Percentiles rank a stretch among this genome's conserved stretches.
Conservation (phyloP, 768 basidiomycete genomes). For the Strobilomyces echinocephalus region DNA sequence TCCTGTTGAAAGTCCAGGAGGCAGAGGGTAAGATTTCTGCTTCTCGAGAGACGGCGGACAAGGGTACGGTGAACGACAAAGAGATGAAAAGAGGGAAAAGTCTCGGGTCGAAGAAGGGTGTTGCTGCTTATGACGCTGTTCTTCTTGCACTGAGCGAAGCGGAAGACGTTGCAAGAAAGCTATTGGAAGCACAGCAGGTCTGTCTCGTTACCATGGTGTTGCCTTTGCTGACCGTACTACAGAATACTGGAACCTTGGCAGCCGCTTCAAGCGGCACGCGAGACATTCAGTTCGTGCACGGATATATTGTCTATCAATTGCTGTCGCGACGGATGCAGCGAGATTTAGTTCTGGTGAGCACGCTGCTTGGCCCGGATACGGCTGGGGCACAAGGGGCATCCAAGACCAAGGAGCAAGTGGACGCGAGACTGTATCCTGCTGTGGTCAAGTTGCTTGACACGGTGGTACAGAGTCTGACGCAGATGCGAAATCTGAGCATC, state of each 20-base stretch:
- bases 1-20: constrained; percentile 76
- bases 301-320: constrained; percentile 83
- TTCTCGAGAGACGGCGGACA: constrained; percentile 22
- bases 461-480: constrained; percentile 75
- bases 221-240: constrained; percentile 16
- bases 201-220: constrained; percentile 3
- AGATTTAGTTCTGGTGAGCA: constrained; percentile 74
- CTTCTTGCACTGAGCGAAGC: constrained; percentile 85
- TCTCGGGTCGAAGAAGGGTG: constrained; percentile 59
- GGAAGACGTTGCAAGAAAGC: constrained; percentile 74
- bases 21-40: constrained; percentile 58
- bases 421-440: constrained; percentile 75
- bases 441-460: constrained; percentile 87
- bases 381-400: constrained; percentile 19
- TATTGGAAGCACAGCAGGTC: constrained; percentile 84
- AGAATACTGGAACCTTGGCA: constrained; percentile 40
- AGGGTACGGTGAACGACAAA: constrained; percentile 24
- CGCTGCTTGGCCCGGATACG: constrained; percentile 48
- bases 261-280: constrained; percentile 45
- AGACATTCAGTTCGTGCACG: constrained; percentile 80
- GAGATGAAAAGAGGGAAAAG: constrained; percentile 37
- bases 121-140: constrained; percentile 84
- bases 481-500: constrained; percentile 77
- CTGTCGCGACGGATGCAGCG: constrained; percentile 84
- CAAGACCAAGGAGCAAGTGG: constrained; percentile 47